Conservation (phyloP, 768 basidiomycete species). For the Tricholoma matsutake region DNA sequence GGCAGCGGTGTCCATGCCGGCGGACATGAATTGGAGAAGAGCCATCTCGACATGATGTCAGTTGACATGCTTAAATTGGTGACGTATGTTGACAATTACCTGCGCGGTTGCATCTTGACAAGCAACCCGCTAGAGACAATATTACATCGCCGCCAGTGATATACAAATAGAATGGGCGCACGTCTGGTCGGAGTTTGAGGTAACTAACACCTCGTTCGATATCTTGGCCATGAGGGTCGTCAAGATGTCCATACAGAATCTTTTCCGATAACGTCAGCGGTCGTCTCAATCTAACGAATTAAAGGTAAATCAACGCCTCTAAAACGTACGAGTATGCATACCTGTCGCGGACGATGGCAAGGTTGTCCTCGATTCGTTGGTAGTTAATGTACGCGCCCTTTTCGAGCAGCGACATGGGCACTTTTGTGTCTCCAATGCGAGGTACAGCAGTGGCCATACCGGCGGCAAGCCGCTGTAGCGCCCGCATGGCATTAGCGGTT, state of each 20-base stretch:
- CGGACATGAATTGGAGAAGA: slow-evolving; percentile 99
- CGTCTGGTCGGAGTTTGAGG: slow-evolving; percentile 96
- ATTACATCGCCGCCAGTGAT: neutral
- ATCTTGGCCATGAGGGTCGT: slow-evolving; percentile 89
- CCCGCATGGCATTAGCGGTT: slow-evolving; percentile 51
- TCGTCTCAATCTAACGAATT: slow-evolving; percentile 67
- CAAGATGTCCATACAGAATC: slow-evolving; percentile 96
- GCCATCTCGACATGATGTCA: slow-evolving; percentile 78
- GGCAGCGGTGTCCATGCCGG: slow-evolving; percentile 95
- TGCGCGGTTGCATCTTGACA: slow-evolving; percentile 92
- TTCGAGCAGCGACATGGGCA: slow-evolving; percentile 84
- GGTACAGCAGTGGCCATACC: slow-evolving; percentile 81
- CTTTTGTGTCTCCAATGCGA: slow-evolving; percentile 87
- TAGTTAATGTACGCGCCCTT: slow-evolving; percentile 87
- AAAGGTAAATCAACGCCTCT: slow-evolving; percentile 8
- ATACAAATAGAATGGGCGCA: slow-evolving; percentile 39
- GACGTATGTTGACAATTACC: slow-evolving; percentile 37
- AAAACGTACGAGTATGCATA: slow-evolving; percentile 24
- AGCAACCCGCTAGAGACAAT: slow-evolving; percentile 63
- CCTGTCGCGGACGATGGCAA: slow-evolving; percentile 83
- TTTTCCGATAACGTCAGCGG: slow-evolving; percentile 95
- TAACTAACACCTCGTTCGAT: slow-evolving; percentile 91
- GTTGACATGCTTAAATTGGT: slow-evolving; percentile 11
- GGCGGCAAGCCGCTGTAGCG: slow-evolving; percentile 49
- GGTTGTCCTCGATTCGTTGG: slow-evolving; percentile 97